These are phyloP conservation scores for Penicillium crystallinum DNA, from an alignment of 495 filamentous ascomycete species.

Conservation along the genomic window DNA sequence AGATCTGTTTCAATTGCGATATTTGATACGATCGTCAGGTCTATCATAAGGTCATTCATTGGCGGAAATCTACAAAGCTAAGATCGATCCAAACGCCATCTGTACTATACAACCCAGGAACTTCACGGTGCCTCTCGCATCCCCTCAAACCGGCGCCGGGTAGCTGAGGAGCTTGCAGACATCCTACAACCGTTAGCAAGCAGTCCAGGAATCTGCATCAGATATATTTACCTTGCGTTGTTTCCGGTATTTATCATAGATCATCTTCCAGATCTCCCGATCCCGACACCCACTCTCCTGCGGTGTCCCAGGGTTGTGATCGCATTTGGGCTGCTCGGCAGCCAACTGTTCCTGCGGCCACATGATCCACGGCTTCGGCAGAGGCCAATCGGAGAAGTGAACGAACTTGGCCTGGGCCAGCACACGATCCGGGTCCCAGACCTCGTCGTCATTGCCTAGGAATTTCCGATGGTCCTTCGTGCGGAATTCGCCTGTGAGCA, in stretches of 20 bases:
- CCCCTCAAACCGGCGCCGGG: constrained; percentile 38
- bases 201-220: not conserved
- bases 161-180: constrained; percentile 46
- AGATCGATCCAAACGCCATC: constrained; percentile 1
- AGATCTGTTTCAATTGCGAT: not conserved
- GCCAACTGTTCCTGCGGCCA: constrained; percentile 50
- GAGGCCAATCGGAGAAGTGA: constrained; percentile 77
- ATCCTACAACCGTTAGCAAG: constrained; percentile 27
- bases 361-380: constrained; percentile 75
- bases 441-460: constrained; percentile 56
- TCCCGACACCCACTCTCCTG: constrained; percentile 54
- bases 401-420: constrained; percentile 67
- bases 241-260: constrained; percentile 64
- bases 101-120: constrained; percentile 9
- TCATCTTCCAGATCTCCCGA: constrained; percentile 62
- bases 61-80: not conserved
- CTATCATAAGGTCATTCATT: not conserved
- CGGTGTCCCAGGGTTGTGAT: constrained; percentile 39
- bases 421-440: constrained; percentile 63
- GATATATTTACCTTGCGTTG: constrained; percentile 50
- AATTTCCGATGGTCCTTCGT: constrained; percentile 53
- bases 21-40: not conserved
- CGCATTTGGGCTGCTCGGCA: constrained; percentile 56
- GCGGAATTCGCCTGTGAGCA: constrained; percentile 70
- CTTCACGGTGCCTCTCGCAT: not conserved